Evolutionary conservation across 176 grass and related monocot species (phyloP).

Genomic region (Eleusine indica): DNA sequence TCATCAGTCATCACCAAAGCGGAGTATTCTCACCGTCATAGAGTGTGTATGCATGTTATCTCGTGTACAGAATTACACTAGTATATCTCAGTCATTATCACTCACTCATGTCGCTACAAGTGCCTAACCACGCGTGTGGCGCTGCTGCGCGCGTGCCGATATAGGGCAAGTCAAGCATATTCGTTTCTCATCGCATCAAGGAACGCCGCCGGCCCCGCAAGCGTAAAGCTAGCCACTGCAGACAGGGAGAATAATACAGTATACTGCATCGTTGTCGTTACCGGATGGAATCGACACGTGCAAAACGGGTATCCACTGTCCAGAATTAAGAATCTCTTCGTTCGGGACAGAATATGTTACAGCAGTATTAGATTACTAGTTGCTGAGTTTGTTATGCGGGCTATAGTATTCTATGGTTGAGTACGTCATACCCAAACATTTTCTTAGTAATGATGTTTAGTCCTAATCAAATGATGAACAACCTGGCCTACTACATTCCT

Average conservation of each 20-base stretch:
- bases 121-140: neutral
- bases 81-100: conserved; percentile 18
- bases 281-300: neutral
- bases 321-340: too few relatives aligned
- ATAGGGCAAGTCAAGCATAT: neutral
- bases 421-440: neutral
- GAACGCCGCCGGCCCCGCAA: neutral
- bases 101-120: neutral
- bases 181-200: neutral
- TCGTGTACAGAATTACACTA: neutral
- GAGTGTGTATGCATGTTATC: neutral
- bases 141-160: neutral
- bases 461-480: neutral
- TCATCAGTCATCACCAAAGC: neutral
- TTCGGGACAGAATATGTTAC: neutral
- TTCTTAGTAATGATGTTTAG: neutral
- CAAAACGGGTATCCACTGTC: neutral
- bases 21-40: conserved; percentile 7
- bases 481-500: neutral
- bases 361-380: neutral
- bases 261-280: neutral
- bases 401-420: neutral
- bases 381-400: neutral
- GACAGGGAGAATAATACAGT: neutral
- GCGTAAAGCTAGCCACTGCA: neutral